Base-by-base conservation (phyloP, 805 yeast species). In the Metschnikowia continentalis region DNA sequence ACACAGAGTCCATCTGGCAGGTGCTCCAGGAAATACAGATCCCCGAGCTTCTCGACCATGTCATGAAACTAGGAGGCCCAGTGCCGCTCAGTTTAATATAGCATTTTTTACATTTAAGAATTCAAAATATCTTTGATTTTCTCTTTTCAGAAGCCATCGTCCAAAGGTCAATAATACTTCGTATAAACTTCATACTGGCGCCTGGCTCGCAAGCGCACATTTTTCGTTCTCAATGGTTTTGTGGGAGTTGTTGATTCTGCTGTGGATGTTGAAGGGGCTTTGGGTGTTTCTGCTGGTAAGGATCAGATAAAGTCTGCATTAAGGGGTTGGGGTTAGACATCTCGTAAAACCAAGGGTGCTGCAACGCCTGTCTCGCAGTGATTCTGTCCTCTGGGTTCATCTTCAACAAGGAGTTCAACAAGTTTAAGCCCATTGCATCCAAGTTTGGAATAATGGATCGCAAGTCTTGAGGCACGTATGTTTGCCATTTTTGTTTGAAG, bases 401-500 rank as follows among this genome's bases (percentile, higher is more conserved):
- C 61, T 80, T 84, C 56, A 80, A 71, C 57, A 80, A 68, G 50
- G 80, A 74, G 57, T 80, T 79, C 61, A 87, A 72, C 59, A 87
- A 70, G 59, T 86, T 86, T 58, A 86, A 71, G 10, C 90, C 91
- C 69, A 83, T 71, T 10, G 79, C 74, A 60, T 88, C 94, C 55
- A 86, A 77, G 59, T 80, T 82, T 3, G 91, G 89, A 26, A 87
- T 79, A 46, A 88, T 68, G 26, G 75, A 69, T 48, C 87, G 74
- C 60, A 94, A 75, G 68, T 92, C 97, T 69, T 92, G 97, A 11
- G 96, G 90, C 44, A 88, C 83, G 72, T 86, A 92, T 35, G 88
- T 79, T 55, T 87, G 90, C 80, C 91, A 90, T 62, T 86, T 87
- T 48, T 83, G 77, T 68, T 88, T 83, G 70, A 85, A 94, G 68